Evolutionary conservation across 345 rosid genomes (phyloP).

Genomic region (Lepidium didymum): DNA sequence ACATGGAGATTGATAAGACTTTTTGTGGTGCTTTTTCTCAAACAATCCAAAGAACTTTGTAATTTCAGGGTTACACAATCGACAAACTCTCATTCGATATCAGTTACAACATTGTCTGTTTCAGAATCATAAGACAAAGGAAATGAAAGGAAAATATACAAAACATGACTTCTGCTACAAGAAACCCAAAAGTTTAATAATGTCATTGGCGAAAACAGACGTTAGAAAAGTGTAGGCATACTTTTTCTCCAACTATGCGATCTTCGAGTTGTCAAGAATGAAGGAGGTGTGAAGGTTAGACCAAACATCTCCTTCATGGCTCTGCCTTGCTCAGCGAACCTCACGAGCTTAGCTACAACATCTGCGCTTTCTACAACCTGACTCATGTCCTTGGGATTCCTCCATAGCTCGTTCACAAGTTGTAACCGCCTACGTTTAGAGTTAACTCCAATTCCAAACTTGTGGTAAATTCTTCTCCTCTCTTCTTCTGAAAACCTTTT

Average conservation of each 20-base stretch:
- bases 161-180: conserved; percentile 3
- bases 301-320: conserved; percentile 89
- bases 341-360: conserved; percentile 74
- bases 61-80: no score
- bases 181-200: not conserved
- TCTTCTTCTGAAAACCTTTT: conserved; percentile 65
- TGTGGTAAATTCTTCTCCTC: conserved; percentile 56
- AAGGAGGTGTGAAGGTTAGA: conserved; percentile 63
- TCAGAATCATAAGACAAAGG: not conserved
- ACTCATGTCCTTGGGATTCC: conserved; percentile 45
- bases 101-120: not conserved
- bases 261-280: conserved; percentile 35
- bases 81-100: not conserved
- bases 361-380: conserved; percentile 64
- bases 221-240: conserved; percentile 41
- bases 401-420: conserved; percentile 69
- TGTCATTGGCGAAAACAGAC: not conserved
- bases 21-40: no score
- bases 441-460: conserved; percentile 62
- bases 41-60: no score
- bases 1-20: not conserved
- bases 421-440: conserved; percentile 80
- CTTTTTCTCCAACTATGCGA: conserved; percentile 53
- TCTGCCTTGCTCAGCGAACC: conserved; percentile 75
- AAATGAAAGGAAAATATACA: not conserved